Evolutionary conservation across 2,329 filamentous ascomycete genomes (phyloP).

Genomic region (Tolypocladium capitatum): DNA sequence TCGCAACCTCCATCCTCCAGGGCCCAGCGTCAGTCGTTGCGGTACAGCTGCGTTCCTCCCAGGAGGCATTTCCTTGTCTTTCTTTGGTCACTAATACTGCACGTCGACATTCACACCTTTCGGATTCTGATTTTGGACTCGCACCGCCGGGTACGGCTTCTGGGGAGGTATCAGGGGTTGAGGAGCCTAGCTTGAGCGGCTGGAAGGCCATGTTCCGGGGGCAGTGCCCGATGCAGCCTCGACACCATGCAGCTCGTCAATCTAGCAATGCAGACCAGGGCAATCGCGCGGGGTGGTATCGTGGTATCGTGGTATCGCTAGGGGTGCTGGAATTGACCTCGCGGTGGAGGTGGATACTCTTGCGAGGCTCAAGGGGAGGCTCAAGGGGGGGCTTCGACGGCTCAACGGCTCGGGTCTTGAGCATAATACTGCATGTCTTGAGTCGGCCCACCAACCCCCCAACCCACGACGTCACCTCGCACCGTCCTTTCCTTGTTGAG

Average conservation of each 20-base stretch:
- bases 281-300: background rate
- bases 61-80: slow-evolving; percentile 16
- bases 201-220: background rate
- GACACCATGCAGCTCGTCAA: background rate
- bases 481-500: background rate
- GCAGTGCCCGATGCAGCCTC: background rate
- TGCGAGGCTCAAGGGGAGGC: background rate
- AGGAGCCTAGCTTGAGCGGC: background rate
- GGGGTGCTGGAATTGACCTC: background rate
- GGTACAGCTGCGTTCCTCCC: slow-evolving; percentile 20
- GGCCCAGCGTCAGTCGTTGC: slow-evolving; percentile 19
- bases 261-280: background rate
- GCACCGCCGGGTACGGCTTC: slow-evolving; percentile 16
- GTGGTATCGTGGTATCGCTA: background rate
- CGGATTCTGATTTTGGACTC: slow-evolving; percentile 12
- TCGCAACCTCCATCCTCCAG: background rate
- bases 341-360: background rate
- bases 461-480: background rate
- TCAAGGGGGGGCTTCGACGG: background rate
- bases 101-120: slow-evolving; percentile 5
- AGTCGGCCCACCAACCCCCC: background rate
- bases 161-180: slow-evolving; percentile 19
- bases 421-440: background rate
- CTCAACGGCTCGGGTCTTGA: background rate
- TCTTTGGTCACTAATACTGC: slow-evolving; percentile 13